Conservation (phyloP, 1,284 basidiomycete genomes). For the Flammula alnicola region DNA sequence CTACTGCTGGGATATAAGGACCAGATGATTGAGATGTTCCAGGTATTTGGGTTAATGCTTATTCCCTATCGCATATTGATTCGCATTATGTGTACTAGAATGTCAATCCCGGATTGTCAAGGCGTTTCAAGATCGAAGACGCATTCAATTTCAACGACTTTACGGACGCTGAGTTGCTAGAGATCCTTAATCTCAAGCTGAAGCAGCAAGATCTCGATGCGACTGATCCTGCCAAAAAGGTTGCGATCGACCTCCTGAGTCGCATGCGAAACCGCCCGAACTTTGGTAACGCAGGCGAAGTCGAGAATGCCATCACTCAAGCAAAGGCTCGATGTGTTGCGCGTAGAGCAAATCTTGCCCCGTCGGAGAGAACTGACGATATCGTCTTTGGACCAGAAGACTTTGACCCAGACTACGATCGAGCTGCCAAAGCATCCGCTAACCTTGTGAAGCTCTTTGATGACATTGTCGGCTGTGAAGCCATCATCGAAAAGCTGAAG, state of each 20-base stretch:
- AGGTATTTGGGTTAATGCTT: slow-evolving; percentile 49
- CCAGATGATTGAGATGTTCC: slow-evolving; percentile 72
- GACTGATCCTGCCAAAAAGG: slow-evolving; percentile 56
- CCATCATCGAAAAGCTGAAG: slow-evolving; percentile 51
- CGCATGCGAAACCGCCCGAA: slow-evolving; percentile 61
- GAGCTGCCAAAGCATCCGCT: slow-evolving; percentile 45
- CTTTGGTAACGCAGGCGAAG: slow-evolving; percentile 71
- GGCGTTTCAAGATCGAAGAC: slow-evolving; percentile 67
- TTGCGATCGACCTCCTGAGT: slow-evolving; percentile 56
- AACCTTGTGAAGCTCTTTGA: slow-evolving; percentile 63
- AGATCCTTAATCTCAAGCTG: slow-evolving; percentile 60
- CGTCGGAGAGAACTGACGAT: slow-evolving; percentile 30
- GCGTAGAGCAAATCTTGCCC: slow-evolving; percentile 43
- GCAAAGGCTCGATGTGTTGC: slow-evolving; percentile 57
- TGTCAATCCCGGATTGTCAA: slow-evolving; percentile 66
- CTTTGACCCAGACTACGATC: slow-evolving; percentile 64
- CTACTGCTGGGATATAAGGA: slow-evolving; percentile 65
- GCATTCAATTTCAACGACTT: slow-evolving; percentile 74
- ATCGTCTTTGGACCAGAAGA: slow-evolving; percentile 61
- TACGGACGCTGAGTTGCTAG: slow-evolving; percentile 50
- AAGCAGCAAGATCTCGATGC: slow-evolving; percentile 59
- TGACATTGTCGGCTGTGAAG: slow-evolving; percentile 63
- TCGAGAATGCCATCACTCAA: slow-evolving; percentile 62
- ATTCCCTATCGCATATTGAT: background rate
- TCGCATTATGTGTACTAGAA: slow-evolving; percentile 44